Evolutionary conservation across 2,329 filamentous ascomycete species (phyloP).

Genomic region (Ampelomyces quisqualis): DNA sequence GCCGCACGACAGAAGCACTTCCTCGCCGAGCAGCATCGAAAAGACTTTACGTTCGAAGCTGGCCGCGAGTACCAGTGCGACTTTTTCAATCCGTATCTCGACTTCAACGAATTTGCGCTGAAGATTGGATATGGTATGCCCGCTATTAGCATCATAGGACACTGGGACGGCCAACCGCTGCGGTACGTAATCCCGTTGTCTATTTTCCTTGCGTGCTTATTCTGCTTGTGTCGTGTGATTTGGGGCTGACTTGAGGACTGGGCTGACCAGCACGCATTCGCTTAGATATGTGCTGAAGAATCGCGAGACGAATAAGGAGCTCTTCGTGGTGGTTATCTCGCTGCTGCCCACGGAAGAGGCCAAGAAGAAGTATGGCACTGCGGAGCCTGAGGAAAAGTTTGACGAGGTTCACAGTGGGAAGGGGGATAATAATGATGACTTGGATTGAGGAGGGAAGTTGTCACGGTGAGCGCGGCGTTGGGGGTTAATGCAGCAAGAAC

Average conservation of each 20-base stretch:
- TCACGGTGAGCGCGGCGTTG: slow-evolving; percentile 1
- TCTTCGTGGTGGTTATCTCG: slow-evolving; percentile 80
- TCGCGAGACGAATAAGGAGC: slow-evolving; percentile 67
- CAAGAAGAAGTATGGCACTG: slow-evolving; percentile 25
- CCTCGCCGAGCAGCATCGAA: slow-evolving; percentile 56
- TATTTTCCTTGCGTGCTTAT: slow-evolving; percentile 38
- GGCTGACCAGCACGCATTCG: slow-evolving; percentile 67
- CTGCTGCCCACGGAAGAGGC: slow-evolving; percentile 67
- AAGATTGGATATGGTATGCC: slow-evolving; percentile 58
- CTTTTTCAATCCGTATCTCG: slow-evolving; percentile 91
- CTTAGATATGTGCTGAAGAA: slow-evolving; percentile 93
- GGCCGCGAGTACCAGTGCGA: slow-evolving; percentile 64
- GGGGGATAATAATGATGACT: slow-evolving; percentile 22
- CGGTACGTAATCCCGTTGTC: slow-evolving; percentile 53
- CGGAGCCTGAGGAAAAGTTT: slow-evolving; percentile 27
- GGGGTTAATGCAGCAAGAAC: not conserved
- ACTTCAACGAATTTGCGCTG: slow-evolving; percentile 77
- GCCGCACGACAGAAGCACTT: slow-evolving; percentile 61
- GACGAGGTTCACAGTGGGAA: slow-evolving; percentile 22
- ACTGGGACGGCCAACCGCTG: slow-evolving; percentile 77
- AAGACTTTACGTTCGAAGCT: slow-evolving; percentile 61
- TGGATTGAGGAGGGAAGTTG: slow-evolving; percentile 26
- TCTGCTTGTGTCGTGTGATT: slow-evolving; percentile 25
- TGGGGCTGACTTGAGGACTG: slow-evolving; percentile 13
- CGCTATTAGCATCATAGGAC: slow-evolving; percentile 72